Percentiles rank a stretch among this genome's conserved stretches.
Evolutionary conservation across 208 protist genomes (phyloP).

Genomic region (Vickermania ingenoplastis): DNA sequence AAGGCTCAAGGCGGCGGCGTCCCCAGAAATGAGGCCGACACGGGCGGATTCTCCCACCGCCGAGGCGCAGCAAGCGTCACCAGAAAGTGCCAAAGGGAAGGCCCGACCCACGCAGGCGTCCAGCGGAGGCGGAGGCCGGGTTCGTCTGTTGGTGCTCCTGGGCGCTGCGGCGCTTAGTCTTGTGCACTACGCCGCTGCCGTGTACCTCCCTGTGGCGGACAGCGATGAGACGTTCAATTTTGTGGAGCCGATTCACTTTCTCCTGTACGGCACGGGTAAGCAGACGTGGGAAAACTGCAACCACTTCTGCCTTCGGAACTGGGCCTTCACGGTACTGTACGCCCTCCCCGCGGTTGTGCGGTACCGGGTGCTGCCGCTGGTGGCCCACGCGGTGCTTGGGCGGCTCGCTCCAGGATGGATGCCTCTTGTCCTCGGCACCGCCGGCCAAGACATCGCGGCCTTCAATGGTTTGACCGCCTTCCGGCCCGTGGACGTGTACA

Average conservation of each 20-base stretch:
- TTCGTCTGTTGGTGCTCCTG: no score
- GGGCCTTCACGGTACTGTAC: conserved; percentile 84
- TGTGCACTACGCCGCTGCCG: conserved; percentile 41
- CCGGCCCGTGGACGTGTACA: conserved; percentile 47
- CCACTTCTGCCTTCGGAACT: conserved; percentile 86
- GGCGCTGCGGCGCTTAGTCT: conserved; percentile 10
- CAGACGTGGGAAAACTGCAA: conserved; percentile 96
- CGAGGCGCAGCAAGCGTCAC: no score
- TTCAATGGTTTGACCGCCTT: conserved; percentile 10
- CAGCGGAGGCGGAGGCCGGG: no score
- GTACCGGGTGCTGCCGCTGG: background rate
- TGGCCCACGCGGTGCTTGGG: background rate
- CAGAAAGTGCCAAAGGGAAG: no score
- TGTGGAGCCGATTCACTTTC: conserved; percentile 93
- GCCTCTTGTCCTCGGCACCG: background rate
- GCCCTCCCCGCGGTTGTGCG: conserved; percentile 28
- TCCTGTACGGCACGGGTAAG: conserved; percentile 88
- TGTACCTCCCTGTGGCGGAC: conserved; percentile 79
- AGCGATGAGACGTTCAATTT: conserved; percentile 97
- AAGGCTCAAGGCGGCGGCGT: no score
- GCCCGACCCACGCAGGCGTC: no score
- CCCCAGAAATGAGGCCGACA: no score
- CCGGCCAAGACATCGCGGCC: background rate
- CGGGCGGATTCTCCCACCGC: no score
- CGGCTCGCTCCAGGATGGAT: no score